Percentiles rank a stretch among this genome's conserved stretches.
These are phyloP conservation scores for Penicillium aurantiogriseum DNA, from an alignment of 2,329 filamentous ascomycete genomes.

Conservation along the genomic window DNA sequence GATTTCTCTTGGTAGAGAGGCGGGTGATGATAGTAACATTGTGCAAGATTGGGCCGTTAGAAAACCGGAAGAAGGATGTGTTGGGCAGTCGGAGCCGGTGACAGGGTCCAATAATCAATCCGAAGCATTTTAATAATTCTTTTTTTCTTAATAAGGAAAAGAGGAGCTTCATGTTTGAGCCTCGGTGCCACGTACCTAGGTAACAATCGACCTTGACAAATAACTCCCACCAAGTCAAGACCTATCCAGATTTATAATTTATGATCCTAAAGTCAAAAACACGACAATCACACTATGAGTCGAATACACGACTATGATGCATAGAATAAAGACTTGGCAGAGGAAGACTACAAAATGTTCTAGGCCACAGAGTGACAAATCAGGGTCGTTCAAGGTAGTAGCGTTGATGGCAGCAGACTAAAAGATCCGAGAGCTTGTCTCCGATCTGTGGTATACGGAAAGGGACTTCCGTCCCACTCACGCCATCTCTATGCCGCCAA, in stretches of 20 bases:
- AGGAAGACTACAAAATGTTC: neutral
- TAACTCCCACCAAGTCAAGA: neutral
- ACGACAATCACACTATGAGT: neutral
- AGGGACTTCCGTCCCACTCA: conserved; percentile 1
- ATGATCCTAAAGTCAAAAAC: neutral
- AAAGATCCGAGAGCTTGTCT: conserved; percentile 2
- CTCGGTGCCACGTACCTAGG: conserved; percentile 8
- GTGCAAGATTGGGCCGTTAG: conserved; percentile 6
- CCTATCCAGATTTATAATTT: neutral
- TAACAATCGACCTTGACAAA: neutral
- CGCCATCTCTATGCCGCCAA: conserved; percentile 2
- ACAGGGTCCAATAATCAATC: conserved; percentile 9
- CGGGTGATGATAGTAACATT: conserved; percentile 16
- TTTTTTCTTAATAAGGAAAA: neutral
- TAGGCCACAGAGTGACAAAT: conserved; percentile 8
- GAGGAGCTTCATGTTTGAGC: conserved; percentile 8
- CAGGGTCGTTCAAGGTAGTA: conserved; percentile 19
- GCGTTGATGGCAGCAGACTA: conserved; percentile 9
- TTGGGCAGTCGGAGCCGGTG: conserved; percentile 12
- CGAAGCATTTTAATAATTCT: neutral
- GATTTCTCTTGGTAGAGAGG: neutral
- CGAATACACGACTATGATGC: neutral
- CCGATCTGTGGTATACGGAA: conserved; percentile 10
- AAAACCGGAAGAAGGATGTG: conserved; percentile 7
- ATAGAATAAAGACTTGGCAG: neutral